Percentiles rank a stretch among this genome's conserved stretches.
Evolutionary conservation across 345 rosid genomes (phyloP).

Genomic region (Nephelium lappaceum): DNA sequence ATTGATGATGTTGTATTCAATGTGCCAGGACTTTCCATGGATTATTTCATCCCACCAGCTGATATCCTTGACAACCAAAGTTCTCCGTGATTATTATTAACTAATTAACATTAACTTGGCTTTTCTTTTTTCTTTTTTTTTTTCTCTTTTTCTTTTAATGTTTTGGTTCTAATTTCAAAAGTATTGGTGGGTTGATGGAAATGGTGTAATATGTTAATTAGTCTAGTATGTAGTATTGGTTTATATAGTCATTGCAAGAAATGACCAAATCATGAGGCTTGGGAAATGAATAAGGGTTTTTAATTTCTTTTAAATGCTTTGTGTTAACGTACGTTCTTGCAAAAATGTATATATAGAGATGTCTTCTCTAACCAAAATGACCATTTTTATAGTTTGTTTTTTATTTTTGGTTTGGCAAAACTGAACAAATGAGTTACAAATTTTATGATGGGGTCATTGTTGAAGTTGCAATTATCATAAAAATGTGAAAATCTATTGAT

Average conservation of each 20-base stretch:
- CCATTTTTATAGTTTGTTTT: background rate
- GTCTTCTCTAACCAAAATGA: background rate
- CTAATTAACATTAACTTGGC: conserved; percentile 12
- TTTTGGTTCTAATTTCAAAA: conserved; percentile 10
- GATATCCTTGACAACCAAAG: conserved; percentile 56
- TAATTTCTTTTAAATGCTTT: too few relatives aligned
- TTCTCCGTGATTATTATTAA: conserved; percentile 19
- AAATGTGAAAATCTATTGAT: too few relatives aligned
- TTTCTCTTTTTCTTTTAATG: too few relatives aligned
- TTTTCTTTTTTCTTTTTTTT: background rate
- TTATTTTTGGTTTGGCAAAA: background rate
- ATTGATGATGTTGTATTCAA: conserved; percentile 92
- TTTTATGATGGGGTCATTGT: too few relatives aligned
- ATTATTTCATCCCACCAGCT: conserved; percentile 93
- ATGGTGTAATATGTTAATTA: conserved; percentile 12
- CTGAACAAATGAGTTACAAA: too few relatives aligned
- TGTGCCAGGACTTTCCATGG: conserved; percentile 84
- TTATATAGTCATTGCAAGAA: background rate
- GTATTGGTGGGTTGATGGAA: conserved; percentile 21
- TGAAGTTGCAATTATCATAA: too few relatives aligned
- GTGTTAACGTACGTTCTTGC: background rate
- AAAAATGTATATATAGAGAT: background rate
- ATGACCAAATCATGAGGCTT: conserved; percentile 10
- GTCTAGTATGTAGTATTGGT: conserved; percentile 11
- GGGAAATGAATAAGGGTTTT: conserved; percentile 16